phyloP scores from a whole-genome alignment of 2,329 filamentous ascomycete genomes.

The Chalara sp. region DNA sequence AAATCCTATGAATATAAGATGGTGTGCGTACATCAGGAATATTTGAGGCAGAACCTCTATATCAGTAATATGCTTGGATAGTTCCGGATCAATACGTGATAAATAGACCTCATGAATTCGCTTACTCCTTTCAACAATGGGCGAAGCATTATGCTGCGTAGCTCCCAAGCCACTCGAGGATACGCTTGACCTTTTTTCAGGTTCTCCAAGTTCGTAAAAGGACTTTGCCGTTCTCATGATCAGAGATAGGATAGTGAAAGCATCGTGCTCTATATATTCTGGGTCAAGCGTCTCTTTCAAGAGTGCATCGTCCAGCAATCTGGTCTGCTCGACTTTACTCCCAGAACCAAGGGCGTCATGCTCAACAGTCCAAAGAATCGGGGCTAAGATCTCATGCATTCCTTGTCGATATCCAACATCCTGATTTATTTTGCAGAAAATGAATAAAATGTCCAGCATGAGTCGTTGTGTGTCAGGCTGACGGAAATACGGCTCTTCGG shows the following conservation, averaged over 20 bases:
- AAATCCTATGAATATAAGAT: not conserved
- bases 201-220: slow-evolving; percentile 65
- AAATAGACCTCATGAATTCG: slow-evolving; percentile 81
- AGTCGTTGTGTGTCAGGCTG: slow-evolving; percentile 70
- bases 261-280: slow-evolving; percentile 78
- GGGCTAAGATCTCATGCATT: slow-evolving; percentile 94
- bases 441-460: slow-evolving; percentile 83
- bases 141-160: slow-evolving; percentile 40
- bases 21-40: slow-evolving; percentile 71
- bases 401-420: slow-evolving; percentile 89
- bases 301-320: slow-evolving; percentile 10
- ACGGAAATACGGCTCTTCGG: slow-evolving; percentile 86
- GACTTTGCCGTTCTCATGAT: slow-evolving; percentile 82
- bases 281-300: slow-evolving; percentile 63
- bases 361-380: slow-evolving; percentile 78
- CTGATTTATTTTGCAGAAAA: slow-evolving; percentile 90
- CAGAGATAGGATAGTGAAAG: slow-evolving; percentile 76
- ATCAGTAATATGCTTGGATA: slow-evolving; percentile 71
- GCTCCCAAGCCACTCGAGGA: slow-evolving; percentile 8
- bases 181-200: slow-evolving; percentile 34
- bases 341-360: slow-evolving; percentile 62
- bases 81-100: slow-evolving; percentile 71
- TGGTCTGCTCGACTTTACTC: not conserved
- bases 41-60: slow-evolving; percentile 94
- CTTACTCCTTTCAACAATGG: slow-evolving; percentile 79